Conservation (phyloP, 2,329 filamentous ascomycete genomes). For the Fusarium circinatum region DNA sequence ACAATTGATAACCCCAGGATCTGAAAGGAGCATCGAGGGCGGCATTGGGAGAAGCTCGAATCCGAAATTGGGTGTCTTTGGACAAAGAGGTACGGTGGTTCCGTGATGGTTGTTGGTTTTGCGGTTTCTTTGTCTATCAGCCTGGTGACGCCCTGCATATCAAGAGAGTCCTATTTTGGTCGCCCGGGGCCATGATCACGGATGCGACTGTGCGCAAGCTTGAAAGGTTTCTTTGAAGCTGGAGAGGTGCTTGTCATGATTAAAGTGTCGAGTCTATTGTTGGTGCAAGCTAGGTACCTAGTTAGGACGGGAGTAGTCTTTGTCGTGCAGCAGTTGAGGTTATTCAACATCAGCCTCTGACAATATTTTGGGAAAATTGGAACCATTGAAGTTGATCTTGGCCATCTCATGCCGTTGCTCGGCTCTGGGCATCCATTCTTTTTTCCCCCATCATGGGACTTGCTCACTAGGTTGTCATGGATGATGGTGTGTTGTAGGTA, state of each 20-base stretch:
- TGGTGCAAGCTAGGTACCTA: constrained; percentile 9
- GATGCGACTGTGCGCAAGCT: not conserved
- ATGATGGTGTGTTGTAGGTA: not conserved
- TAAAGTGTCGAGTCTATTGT: constrained; percentile 25
- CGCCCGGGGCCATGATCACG: not conserved
- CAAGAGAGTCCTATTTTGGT: constrained; percentile 17
- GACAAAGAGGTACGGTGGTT: constrained; percentile 24
- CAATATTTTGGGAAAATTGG: not conserved
- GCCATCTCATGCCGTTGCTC: constrained; percentile 9
- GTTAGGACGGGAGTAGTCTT: constrained; percentile 10
- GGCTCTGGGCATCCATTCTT: not conserved
- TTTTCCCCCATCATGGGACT: constrained; percentile 26
- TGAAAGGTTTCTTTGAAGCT: constrained; percentile 28
- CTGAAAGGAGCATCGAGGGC: constrained; percentile 9
- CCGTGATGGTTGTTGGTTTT: constrained; percentile 14
- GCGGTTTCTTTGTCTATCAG: constrained; percentile 33
- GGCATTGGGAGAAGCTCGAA: constrained; percentile 25
- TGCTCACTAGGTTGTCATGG: not conserved
- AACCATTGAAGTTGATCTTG: constrained; percentile 11
- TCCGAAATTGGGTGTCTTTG: constrained; percentile 7
- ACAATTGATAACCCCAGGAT: not conserved
- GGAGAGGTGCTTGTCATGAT: constrained; percentile 6
- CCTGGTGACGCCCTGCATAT: not conserved
- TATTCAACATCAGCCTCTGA: not conserved
- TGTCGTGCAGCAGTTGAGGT: constrained; percentile 13